phyloP scores from a whole-genome alignment of 208 protist species.

The Leishmania guyanensis region DNA sequence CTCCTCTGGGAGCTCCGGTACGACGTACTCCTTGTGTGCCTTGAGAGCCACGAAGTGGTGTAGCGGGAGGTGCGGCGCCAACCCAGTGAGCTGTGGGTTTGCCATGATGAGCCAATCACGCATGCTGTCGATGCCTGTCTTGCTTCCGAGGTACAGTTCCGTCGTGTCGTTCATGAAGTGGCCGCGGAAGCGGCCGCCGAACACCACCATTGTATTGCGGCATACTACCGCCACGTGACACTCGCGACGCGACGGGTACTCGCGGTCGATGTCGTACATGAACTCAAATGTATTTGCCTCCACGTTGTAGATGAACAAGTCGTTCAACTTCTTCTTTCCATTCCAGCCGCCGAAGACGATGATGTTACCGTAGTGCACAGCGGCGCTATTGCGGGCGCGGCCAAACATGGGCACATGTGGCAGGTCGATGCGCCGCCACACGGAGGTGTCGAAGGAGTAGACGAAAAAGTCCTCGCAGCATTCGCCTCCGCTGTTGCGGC shows the following conservation, averaged over 20 bases:
- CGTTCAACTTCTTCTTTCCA: constrained; percentile 88
- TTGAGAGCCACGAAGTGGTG: constrained; percentile 29
- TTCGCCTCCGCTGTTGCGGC: constrained; percentile 70
- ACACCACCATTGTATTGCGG: constrained; percentile 88
- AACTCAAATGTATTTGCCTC: constrained; percentile 75
- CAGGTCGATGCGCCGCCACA: constrained; percentile 68
- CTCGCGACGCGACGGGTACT: constrained; percentile 81
- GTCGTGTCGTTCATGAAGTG: constrained; percentile 85
- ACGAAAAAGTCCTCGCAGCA: constrained; percentile 88
- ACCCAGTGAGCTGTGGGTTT: constrained; percentile 23
- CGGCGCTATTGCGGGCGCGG: constrained; percentile 83
- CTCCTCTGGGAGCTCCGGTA: constrained; percentile 4
- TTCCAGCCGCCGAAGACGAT: constrained; percentile 91
- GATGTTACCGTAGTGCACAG: constrained; percentile 82
- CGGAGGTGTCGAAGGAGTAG: constrained; percentile 77
- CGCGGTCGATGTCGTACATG: constrained; percentile 58
- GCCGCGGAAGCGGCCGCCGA: constrained; percentile 88
- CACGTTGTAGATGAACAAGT: constrained; percentile 84
- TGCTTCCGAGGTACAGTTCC: constrained; percentile 73
- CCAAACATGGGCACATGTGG: constrained; percentile 56
- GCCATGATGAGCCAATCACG: constrained; percentile 66
- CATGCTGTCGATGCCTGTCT: constrained; percentile 49
- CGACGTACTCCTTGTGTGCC: constrained; percentile 23
- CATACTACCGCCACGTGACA: constrained; percentile 87
- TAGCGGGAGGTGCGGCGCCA: constrained; percentile 43